Base-by-base conservation (phyloP, 305 asterid species). In the Fraxinus sp. region DNA sequence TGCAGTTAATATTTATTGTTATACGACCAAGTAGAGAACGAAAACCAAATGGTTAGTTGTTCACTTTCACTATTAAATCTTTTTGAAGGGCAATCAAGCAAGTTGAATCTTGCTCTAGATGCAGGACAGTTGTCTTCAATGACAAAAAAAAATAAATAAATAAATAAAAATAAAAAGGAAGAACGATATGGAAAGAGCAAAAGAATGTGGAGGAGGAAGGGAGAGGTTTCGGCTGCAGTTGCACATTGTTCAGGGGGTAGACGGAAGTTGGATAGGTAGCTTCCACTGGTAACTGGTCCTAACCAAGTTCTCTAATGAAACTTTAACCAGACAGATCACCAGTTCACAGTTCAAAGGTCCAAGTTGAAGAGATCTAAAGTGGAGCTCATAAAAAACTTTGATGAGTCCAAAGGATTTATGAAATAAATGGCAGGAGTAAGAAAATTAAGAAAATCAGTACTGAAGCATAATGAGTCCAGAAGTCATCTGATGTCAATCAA, bases 1-100 rank as follows among this genome's bases (percentile, higher is more conserved):
- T 95, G 92, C 92, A 88, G 22, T 57, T 41, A 33, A 82, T n/a
- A 14, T 22, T 36, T 59, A 77, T 3, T 1, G 14, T 49, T 62
- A 72, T 16, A 62, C 22, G 46, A 73, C 0, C 13, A 22, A 8
- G 35, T 66, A 24, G 16, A 66, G 6, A 59, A 66, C 10, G 35
- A 66, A 22, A 64, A 2, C 33, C 3, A 16, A 6, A 55, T 14
- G 24, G 24, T 46, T 16, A n/a, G 8, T 52, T 7, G 2, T 2
- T 41, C 9, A 16, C 20, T 16, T 46, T 49, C 59, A 49, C 59
- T 3, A 49, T 14, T 14, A 49, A 14, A 14, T 49, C 20, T 16
- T 4, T 52, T n/a, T 52, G 22, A 16, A 52, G 9, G 64, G 64
- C 22, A 52, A 52, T 5, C n/a, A 16, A 14, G 59, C 18, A 52